Evolutionary conservation across 1,139 yeast species (phyloP), one percentile per base, ranked within the genome.

Genomic region (Nakaseomyces uthaithaninus): DNA sequence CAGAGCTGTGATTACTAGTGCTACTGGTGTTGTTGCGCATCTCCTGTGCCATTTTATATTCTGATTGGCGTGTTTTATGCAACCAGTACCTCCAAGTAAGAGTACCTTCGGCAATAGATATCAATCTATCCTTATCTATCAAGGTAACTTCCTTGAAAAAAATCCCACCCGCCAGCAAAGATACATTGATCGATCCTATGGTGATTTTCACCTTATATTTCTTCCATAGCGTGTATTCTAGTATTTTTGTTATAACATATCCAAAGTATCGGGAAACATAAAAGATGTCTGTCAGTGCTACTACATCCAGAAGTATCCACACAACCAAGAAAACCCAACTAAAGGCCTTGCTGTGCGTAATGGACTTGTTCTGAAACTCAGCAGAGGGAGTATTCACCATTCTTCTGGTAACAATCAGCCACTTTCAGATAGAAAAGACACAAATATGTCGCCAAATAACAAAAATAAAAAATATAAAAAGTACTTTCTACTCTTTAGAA

Each of bases 61-160:
- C 72, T 1, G 79, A 68, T 27, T 67, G 53, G 50, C 82, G 66
- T 3, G 78, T 72, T 15, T 66, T 58, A 4, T 66, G 65, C 41
- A 84, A 65, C 97, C 97, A 91, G 59, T 86, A 91, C 45, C 94
- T 62, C 97, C 97, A 91, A 0, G 94, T 84, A 24, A 91, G 57
- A 48, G 77, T 75, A 3, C 89, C 79, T 47, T 80, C 79, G 17
- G 83, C 69, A 2, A 84, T 68, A 6, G 86, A 73, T 2, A 84
- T 58, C 2, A 94, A 76, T 47, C 76, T 76, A 60, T 89, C 82
- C 37, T 76, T 68, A 10, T 86, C 82, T 9, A 81, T 73, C 17
- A 85, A 68, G 1, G 84, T 73, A 22, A 87, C 57, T 56, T 87
- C 86, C 52, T 80, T 83, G 55, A 87, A 75, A 57, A 83, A 76